phyloP scores from a whole-genome alignment of 768 basidiomycete genomes.

The Boletus rex-veris region DNA sequence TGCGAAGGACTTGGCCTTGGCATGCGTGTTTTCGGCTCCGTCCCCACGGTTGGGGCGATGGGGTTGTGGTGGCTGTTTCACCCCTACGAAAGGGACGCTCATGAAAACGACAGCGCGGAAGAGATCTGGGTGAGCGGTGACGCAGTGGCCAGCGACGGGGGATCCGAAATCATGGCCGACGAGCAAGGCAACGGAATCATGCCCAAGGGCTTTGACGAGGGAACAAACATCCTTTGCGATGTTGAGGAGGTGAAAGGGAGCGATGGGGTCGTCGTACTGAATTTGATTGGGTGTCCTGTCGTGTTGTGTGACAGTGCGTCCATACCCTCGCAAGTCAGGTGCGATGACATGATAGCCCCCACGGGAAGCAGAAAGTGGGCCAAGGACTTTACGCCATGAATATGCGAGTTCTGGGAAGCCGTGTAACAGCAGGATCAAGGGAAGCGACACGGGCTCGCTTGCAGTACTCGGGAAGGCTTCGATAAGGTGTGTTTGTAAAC shows the following conservation, averaged over 20 bases:
- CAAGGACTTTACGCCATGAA: slow-evolving; percentile 60
- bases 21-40: background rate
- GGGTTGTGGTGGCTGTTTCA: slow-evolving; percentile 31
- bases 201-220: slow-evolving; percentile 50
- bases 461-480: slow-evolving; percentile 38
- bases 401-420: slow-evolving; percentile 67
- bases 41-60: background rate
- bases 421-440: slow-evolving; percentile 56
- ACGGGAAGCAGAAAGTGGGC: slow-evolving; percentile 40
- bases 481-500: slow-evolving; percentile 41
- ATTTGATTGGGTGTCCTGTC: slow-evolving; percentile 18
- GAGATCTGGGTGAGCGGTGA: slow-evolving; percentile 53
- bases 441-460: slow-evolving; percentile 27
- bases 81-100: slow-evolving; percentile 54
- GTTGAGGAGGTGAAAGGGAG: slow-evolving; percentile 50
- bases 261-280: slow-evolving; percentile 46
- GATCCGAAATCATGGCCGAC: slow-evolving; percentile 65
- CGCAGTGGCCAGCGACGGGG: slow-evolving; percentile 47
- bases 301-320: slow-evolving; percentile 35
- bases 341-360: slow-evolving; percentile 59
- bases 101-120: slow-evolving; percentile 56
- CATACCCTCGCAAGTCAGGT: slow-evolving; percentile 58
- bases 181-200: slow-evolving; percentile 44
- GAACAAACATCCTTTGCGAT: slow-evolving; percentile 49
- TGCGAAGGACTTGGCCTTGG: slow-evolving; percentile 10